Evolutionary conservation across 2,329 filamentous ascomycete species (phyloP), one percentile per base, ranked within the genome.

Genomic region (Claviceps pusilla): DNA sequence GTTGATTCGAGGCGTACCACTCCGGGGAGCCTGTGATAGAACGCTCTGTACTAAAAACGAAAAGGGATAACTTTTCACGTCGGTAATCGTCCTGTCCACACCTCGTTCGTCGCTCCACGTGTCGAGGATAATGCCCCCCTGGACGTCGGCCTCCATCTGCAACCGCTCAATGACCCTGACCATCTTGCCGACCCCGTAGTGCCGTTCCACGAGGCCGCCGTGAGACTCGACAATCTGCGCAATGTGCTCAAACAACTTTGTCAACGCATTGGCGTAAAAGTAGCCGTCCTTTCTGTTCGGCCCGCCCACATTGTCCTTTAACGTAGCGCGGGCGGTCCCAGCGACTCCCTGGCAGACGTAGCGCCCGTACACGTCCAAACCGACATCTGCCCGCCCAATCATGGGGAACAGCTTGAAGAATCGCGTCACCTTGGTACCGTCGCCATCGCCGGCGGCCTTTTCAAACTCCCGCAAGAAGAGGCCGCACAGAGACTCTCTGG

Each of bases 381-480:
- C 93, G 7, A 91, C 87, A 54, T 95, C 87, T 3, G 88, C 84
- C 57, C 90, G 80, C 14, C 87, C 90, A 64, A 98, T 96, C 41
- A 98, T 73, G 16, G 93, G 93, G 63, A 98, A 98, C 42, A 98
- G 75, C 73, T 98, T 98, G 74, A 98, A 98, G 74, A 98, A 98
- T 46, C 93, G 77, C 1, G 93, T 96, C 53, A 98, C 88, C 66
- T 87, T 89, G 29, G 87, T 79, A 3, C 88, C 89, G 63, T 97
- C 90, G n/a, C 80, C 85, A 46, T 93, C 89, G 57, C 80, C 78
- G 2, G 90, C 87, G 0, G 93, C 93, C 68, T 86, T 93, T 63
- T 97, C 89, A 62, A 98, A 98, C 71, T 98, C 93, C 56, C 91
- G 79, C 65, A 97, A 70, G 69, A 98, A 98, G 56, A 98, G 73